These are phyloP conservation scores for Peniophora sp. DNA, from an alignment of 1,284 basidiomycete species.

Conservation along the genomic window DNA sequence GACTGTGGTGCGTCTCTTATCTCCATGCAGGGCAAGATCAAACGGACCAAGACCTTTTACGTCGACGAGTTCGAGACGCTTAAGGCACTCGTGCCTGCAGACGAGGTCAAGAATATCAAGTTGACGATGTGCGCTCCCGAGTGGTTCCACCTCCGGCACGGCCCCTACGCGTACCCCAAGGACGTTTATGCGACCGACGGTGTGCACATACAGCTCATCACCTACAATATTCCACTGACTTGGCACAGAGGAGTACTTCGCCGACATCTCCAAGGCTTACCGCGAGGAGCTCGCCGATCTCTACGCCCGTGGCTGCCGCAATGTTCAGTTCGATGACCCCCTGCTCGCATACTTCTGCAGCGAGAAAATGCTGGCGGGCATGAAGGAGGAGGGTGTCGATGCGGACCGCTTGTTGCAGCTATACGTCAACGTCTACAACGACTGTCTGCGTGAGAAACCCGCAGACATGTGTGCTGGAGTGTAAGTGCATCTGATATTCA, in stretches of 20 bases:
- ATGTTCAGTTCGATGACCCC: slow-evolving; percentile 72
- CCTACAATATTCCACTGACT: slow-evolving; percentile 4
- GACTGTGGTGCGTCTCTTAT: background rate
- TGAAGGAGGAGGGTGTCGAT: slow-evolving; percentile 54
- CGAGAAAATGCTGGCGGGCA: slow-evolving; percentile 51
- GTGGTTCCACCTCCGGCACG: slow-evolving; percentile 72
- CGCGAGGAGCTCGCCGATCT: slow-evolving; percentile 65
- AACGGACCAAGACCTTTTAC: slow-evolving; percentile 55
- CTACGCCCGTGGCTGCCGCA: slow-evolving; percentile 66
- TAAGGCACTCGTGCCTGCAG: slow-evolving; percentile 44
- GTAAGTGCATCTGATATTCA: no score
- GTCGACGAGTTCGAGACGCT: slow-evolving; percentile 53
- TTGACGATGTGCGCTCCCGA: slow-evolving; percentile 70
- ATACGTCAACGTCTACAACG: slow-evolving; percentile 67
- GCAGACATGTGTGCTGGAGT: slow-evolving; percentile 60
- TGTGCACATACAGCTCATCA: slow-evolving; percentile 13
- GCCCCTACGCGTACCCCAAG: slow-evolving; percentile 51
- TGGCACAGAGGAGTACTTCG: slow-evolving; percentile 58
- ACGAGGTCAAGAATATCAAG: slow-evolving; percentile 59
- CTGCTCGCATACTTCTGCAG: slow-evolving; percentile 63
- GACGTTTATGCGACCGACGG: slow-evolving; percentile 58
- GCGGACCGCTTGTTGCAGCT: slow-evolving; percentile 56
- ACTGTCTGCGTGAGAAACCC: slow-evolving; percentile 50
- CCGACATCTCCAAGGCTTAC: slow-evolving; percentile 65
- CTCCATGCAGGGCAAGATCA: slow-evolving; percentile 46